Conservation (phyloP, 495 filamentous ascomycete species). For the Choiromyces venosus region DNA sequence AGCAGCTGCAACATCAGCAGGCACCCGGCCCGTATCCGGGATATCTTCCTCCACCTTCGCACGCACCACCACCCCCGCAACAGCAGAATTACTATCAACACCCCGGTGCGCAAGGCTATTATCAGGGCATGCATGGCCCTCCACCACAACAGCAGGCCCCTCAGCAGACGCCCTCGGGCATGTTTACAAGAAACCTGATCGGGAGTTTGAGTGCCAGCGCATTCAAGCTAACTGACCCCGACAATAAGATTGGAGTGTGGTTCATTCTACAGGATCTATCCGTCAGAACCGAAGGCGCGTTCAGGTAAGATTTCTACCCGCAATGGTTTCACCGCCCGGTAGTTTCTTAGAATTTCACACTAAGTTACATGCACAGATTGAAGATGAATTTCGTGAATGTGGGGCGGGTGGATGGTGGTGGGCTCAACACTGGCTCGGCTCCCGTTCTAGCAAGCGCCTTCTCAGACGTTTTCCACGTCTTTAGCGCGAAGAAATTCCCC, state of each 20-base stretch:
- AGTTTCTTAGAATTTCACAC: not conserved
- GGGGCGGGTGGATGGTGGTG: slow-evolving; percentile 47
- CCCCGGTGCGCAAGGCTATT: slow-evolving; percentile 46
- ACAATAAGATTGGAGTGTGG: slow-evolving; percentile 87
- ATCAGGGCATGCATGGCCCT: slow-evolving; percentile 44
- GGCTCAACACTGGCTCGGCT: slow-evolving; percentile 71
- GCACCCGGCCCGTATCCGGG: slow-evolving; percentile 45
- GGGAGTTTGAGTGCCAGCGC: slow-evolving; percentile 88
- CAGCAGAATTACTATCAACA: slow-evolving; percentile 46
- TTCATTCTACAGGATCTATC: slow-evolving; percentile 95
- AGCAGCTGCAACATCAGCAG: slow-evolving; percentile 38
- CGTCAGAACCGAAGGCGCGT: slow-evolving; percentile 84
- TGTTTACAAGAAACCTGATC: slow-evolving; percentile 96
- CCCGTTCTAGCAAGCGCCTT: slow-evolving; percentile 84
- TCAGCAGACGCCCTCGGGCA: slow-evolving; percentile 60
- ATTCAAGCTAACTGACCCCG: slow-evolving; percentile 73
- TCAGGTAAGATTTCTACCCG: slow-evolving; percentile 58
- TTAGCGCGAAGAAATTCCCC: slow-evolving; percentile 94
- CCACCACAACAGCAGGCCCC: slow-evolving; percentile 45
- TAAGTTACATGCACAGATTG: slow-evolving; percentile 46
- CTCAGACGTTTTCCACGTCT: slow-evolving; percentile 87
- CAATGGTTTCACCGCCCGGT: not conserved
- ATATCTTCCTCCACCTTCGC: slow-evolving; percentile 40
- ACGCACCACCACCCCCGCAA: slow-evolving; percentile 40
- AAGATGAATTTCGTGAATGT: slow-evolving; percentile 85